Conservation (phyloP, 306 rosid genomes). For the Cucurbita maxima region DNA sequence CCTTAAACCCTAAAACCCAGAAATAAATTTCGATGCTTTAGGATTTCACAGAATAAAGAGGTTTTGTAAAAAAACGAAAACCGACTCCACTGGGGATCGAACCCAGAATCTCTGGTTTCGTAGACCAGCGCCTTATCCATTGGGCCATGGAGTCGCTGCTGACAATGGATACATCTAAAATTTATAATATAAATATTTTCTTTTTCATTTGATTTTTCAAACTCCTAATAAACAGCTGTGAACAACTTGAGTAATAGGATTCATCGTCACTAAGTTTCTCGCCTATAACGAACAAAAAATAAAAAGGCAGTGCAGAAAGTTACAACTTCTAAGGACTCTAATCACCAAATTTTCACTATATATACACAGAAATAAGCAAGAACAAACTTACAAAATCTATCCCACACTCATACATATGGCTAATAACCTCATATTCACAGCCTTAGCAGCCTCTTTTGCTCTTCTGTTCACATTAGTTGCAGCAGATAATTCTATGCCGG, state of each 20-base stretch:
- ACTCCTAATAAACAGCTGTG: not conserved
- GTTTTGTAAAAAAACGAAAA: not conserved
- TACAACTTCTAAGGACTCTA: not conserved
- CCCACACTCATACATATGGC: not conserved
- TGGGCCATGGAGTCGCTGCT: slow-evolving; percentile 39
- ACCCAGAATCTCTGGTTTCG: slow-evolving; percentile 12
- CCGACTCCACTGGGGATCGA: not conserved
- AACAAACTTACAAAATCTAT: not conserved
- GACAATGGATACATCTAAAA: too few species aligned
- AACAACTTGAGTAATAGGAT: not conserved
- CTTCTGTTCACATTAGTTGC: not conserved
- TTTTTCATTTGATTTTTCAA: too few species aligned
- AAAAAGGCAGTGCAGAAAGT: not conserved
- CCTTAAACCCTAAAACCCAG: not conserved
- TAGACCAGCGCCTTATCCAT: slow-evolving; percentile 99
- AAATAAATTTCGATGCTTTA: not conserved
- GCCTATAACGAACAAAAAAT: not conserved
- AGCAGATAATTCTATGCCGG: not conserved
- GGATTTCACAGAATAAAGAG: not conserved
- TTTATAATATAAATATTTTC: too few species aligned
- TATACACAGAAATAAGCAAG: not conserved
- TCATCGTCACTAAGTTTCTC: not conserved
- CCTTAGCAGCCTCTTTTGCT: not conserved
- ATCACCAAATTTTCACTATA: not conserved
- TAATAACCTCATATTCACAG: not conserved